Percentiles rank a stretch among this genome's conserved stretches.
Conservation (phyloP, 805 yeast genomes). For the Clavispora phyllophila region DNA sequence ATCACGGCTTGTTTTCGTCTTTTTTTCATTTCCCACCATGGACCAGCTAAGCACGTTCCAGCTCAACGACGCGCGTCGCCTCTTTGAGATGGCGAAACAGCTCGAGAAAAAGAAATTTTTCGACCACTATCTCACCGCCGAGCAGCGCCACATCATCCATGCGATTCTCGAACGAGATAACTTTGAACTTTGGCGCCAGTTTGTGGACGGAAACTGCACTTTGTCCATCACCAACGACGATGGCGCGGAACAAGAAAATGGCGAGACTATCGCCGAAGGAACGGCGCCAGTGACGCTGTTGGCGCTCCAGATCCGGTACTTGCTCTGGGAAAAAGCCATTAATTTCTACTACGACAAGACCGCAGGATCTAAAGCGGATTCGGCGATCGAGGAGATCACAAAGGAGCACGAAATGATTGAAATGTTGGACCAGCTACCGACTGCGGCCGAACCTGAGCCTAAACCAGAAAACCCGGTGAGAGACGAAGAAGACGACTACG, state of each 20-base stretch:
- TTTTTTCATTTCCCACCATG: conserved; percentile 19
- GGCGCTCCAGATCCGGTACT: conserved; percentile 60
- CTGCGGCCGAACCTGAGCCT: not conserved
- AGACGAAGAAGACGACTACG: conserved; percentile 18
- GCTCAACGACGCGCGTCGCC: conserved; percentile 24
- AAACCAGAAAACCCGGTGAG: conserved; percentile 3
- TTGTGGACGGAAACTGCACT: conserved; percentile 38
- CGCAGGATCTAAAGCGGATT: conserved; percentile 4
- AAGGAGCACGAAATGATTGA: conserved; percentile 35
- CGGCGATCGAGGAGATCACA: conserved; percentile 25
- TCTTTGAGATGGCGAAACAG: conserved; percentile 32
- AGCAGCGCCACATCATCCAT: conserved; percentile 48
- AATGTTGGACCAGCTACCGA: conserved; percentile 18
- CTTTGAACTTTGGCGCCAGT: conserved; percentile 40
- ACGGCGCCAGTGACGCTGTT: conserved; percentile 28
- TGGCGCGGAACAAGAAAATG: conserved; percentile 4
- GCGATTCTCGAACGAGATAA: conserved; percentile 36
- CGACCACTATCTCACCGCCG: conserved; percentile 40
- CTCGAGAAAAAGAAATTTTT: conserved; percentile 29
- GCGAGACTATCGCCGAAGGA: conserved; percentile 39
- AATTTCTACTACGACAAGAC: conserved; percentile 37
- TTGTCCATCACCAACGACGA: conserved; percentile 17
- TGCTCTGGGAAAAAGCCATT: conserved; percentile 68
- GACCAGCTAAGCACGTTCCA: conserved; percentile 36
- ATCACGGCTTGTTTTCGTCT: not conserved